Evolutionary conservation across 768 basidiomycete species (phyloP), one percentile per base, ranked within the genome.

Genomic region (Panellus pusillus): DNA sequence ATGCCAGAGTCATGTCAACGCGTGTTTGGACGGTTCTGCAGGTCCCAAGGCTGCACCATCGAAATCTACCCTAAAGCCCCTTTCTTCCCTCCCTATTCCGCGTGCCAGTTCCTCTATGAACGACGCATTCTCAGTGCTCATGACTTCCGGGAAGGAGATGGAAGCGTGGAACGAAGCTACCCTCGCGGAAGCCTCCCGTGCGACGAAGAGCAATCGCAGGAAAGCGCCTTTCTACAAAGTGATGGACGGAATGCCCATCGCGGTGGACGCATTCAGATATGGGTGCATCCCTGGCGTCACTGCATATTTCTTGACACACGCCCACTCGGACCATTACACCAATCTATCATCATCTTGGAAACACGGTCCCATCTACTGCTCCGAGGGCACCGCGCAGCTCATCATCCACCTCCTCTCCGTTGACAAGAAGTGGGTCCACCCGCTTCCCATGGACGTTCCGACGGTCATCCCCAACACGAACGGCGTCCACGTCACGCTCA

Each of bases 261-360:
- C 96, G 14, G 97, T 99, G 0, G 97, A 99, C 66, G 97, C 95
- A 1, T 99, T 99, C 71, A 82, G 87, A 35, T 99, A 98, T 66
- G 97, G 96, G 6, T 76, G 79, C 24, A 94, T 99, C 44, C 94
- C 95, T 6, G 85, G 83, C 9, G 82, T 98, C 20, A 90, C 83
- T 27, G 91, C 94, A 0, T 98, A 98, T 68, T 93, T 97, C 61
- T 70, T 98, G 57, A 93, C 93, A 9, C 96, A 98, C 65, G 96
- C 96, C 0, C 97, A 99, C 70, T 96, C 93, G 4, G 93, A 98
- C 68, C 94, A 96, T 63, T 98, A 97, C 65, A 97, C 97, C 0
- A 95, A 90, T 62, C 76, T 99, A 2, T 87, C 91, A 0, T 83
- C 88, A 1, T 84, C 76, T 37, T 99, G 97, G 97, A 85, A 83